These are phyloP conservation scores for Leccinum cinnamomeum DNA, from an alignment of 1,284 basidiomycete species.

Conservation along the genomic window DNA sequence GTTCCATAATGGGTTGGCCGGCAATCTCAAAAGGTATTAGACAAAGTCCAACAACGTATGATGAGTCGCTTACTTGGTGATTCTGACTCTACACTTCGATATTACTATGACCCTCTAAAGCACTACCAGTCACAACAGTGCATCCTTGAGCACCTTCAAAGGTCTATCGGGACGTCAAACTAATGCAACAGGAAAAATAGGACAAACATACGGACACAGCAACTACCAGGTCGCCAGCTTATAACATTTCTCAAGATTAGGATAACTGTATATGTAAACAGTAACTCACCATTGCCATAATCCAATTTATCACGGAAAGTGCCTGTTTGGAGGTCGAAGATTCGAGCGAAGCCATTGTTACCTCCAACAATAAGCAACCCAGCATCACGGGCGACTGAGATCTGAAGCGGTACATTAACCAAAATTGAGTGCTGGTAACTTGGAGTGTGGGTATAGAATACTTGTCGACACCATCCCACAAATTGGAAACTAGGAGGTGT, in stretches of 20 bases:
- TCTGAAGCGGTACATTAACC: neutral
- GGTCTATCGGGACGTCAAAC: neutral
- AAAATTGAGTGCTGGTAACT: neutral
- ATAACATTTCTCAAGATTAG: neutral
- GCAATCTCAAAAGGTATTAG: neutral
- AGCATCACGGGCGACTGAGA: neutral
- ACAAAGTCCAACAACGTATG: no score
- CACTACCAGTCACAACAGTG: neutral
- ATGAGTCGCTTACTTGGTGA: neutral
- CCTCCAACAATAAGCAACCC: neutral
- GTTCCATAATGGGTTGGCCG: neutral
- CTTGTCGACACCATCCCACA: no score
- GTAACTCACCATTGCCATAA: neutral
- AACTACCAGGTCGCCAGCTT: neutral
- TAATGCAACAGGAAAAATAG: neutral
- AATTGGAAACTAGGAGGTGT: no score
- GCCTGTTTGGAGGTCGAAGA: slow-evolving; percentile 4
- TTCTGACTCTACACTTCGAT: neutral
- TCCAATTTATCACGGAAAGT: neutral
- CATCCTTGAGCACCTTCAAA: neutral
- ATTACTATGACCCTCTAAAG: neutral
- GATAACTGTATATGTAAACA: neutral
- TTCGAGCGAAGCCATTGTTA: neutral
- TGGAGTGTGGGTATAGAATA: neutral
- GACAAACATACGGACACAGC: neutral